Evolutionary conservation across 1,139 yeast species (phyloP), one percentile per base, ranked within the genome.

Genomic region (Taiozyma onychis): DNA sequence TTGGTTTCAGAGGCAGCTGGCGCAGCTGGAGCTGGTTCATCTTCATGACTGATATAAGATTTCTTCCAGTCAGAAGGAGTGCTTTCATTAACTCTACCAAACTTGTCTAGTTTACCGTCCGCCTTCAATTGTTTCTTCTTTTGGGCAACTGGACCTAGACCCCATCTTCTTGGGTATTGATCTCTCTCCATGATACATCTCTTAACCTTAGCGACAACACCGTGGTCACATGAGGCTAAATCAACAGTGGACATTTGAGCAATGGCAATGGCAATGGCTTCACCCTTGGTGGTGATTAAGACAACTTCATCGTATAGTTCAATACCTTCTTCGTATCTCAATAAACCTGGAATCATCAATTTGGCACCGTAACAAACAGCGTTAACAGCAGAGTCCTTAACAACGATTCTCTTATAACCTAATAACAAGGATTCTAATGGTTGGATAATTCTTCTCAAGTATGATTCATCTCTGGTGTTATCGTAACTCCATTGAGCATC

Each of bases 181-280:
- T 93, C 99, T 77, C 99, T 86, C 77, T 93, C 99, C 99, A 93
- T 93, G 64, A 93, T 93, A 77, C 98, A 91, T 77, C 99, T 88
- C 81, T 93, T 93, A 67, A 93, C 96, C 77, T 89, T 90, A 60
- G 99, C 97, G 65, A 93, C 99, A 58, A 91, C 91, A 64, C 99
- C 99, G 71, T 93, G 99, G 72, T 93, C 99, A 74, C 98, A 91
- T 42, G 95, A 76, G 57, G 97, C 93, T 64, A 93, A 80, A 69
- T 93, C 99, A 55, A 90, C 98, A 54, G 98, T 89, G 54, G 98
- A 87, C 99, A 93, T 93, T 75, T 93, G 98, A 54, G 99, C 97
- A 72, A 90, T 85, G 71, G 96, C 99, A 66, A 93, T 85, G 56
- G 99, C 99, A 71, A 93, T 91, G 54, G 98, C 99, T 76, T 93